phyloP scores from a whole-genome alignment of 352 stramenopile species.

The Pythium periplocum region DNA sequence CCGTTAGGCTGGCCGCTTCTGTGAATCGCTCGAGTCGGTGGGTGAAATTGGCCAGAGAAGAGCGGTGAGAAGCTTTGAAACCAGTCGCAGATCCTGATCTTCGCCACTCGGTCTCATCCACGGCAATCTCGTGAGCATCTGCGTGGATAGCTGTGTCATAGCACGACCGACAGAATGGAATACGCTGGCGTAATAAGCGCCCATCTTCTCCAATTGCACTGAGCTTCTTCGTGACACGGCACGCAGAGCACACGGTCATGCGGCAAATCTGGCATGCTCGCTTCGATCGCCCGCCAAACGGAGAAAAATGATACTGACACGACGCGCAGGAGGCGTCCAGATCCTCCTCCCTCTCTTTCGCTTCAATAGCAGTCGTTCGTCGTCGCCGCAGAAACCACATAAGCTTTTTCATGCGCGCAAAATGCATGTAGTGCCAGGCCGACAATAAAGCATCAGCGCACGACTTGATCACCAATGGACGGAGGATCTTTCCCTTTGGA shows the following conservation, averaged over 20 bases:
- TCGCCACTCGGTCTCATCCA: slow-evolving; percentile 6
- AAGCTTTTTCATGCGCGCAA: slow-evolving; percentile 65
- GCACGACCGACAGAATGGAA: slow-evolving; percentile 19
- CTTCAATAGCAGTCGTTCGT: slow-evolving; percentile 3
- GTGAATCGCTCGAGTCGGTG: no score
- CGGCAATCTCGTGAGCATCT: slow-evolving; percentile 10
- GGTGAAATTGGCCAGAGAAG: no score
- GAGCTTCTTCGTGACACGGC: slow-evolving; percentile 44
- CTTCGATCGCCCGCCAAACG: background rate
- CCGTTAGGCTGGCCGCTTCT: no score
- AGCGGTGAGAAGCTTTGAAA: no score
- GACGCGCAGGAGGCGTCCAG: slow-evolving; percentile 8
- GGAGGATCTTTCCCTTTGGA: slow-evolving; percentile 29
- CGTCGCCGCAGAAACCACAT: slow-evolving; percentile 42
- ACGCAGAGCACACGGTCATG: slow-evolving; percentile 45
- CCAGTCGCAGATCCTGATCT: no score
- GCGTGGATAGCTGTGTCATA: slow-evolving; percentile 15
- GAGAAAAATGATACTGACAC: no score
- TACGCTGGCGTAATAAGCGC: slow-evolving; percentile 6
- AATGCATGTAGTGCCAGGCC: slow-evolving; percentile 28
- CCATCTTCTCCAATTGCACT: slow-evolving; percentile 8
- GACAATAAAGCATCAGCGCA: slow-evolving; percentile 31
- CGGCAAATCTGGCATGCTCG: slow-evolving; percentile 27
- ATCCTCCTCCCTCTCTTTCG: slow-evolving; percentile 10
- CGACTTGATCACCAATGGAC: slow-evolving; percentile 19